Evolutionary conservation across 768 basidiomycete species (phyloP).

Genomic region (Boletus barrowsii): DNA sequence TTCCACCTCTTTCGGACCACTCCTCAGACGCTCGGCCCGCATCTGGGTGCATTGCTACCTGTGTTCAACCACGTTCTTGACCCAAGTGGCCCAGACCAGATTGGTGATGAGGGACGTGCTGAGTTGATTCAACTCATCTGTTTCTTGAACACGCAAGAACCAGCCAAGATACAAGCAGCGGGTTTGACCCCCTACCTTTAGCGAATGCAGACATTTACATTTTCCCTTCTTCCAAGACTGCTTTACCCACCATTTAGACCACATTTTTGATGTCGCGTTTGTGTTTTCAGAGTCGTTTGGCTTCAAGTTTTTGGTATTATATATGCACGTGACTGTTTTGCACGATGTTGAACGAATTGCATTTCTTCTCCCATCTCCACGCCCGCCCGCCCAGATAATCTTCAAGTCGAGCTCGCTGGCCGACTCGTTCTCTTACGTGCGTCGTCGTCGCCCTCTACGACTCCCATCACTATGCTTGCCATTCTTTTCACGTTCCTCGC

Average conservation of each 20-base stretch:
- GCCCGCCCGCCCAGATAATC: slow-evolving; percentile 3
- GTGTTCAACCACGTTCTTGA: slow-evolving; percentile 84
- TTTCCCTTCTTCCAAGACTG: neutral
- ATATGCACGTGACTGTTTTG: slow-evolving; percentile 28
- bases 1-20: slow-evolving; percentile 84
- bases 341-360: slow-evolving; percentile 12
- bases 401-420: slow-evolving; percentile 53
- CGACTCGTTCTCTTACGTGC: slow-evolving; percentile 44
- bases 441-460: slow-evolving; percentile 42
- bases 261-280: slow-evolving; percentile 14
- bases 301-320: slow-evolving; percentile 1
- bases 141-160: slow-evolving; percentile 69
- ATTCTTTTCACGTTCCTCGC: slow-evolving; percentile 53
- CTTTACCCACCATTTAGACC: slow-evolving; percentile 19
- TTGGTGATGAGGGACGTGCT: slow-evolving; percentile 74
- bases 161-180: slow-evolving; percentile 76
- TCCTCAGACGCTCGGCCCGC: slow-evolving; percentile 63
- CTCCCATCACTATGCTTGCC: slow-evolving; percentile 61
- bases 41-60: slow-evolving; percentile 74
- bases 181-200: slow-evolving; percentile 60
- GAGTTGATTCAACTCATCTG: slow-evolving; percentile 74
- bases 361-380: slow-evolving; percentile 9
- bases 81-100: slow-evolving; percentile 67
- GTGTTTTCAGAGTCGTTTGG: slow-evolving; percentile 5
- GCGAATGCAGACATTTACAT: slow-evolving; percentile 32